Percentiles rank a stretch among this genome's conserved stretches.
These are phyloP conservation scores for Striga hermonthica DNA, from an alignment of 305 asterid species.

Conservation along the genomic window DNA sequence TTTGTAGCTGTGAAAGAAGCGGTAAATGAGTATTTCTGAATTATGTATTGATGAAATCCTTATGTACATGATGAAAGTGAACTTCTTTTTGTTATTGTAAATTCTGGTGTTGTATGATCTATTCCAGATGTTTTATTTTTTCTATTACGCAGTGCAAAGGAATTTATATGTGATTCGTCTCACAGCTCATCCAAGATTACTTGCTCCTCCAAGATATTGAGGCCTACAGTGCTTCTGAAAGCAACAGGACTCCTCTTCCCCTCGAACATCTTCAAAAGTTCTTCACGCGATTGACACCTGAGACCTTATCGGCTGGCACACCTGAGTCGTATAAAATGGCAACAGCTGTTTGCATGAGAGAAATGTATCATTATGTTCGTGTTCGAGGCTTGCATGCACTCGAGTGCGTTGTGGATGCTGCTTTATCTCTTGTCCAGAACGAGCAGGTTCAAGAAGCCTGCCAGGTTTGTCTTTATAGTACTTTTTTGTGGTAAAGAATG, in stretches of 20 bases:
- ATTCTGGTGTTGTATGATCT: constrained; percentile 28
- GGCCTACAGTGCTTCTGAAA: constrained; percentile 49
- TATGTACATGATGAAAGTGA: neutral
- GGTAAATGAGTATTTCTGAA: neutral
- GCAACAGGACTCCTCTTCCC: constrained; percentile 62
- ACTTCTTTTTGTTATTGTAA: constrained; percentile 12
- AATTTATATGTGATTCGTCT: constrained; percentile 32
- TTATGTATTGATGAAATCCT: neutral
- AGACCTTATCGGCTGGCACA: constrained; percentile 41
- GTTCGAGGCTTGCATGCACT: constrained; percentile 75
- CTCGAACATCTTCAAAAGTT: constrained; percentile 60
- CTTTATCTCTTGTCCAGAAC: constrained; percentile 64
- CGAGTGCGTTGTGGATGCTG: constrained; percentile 69
- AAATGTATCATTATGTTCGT: constrained; percentile 84
- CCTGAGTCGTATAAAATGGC: constrained; percentile 42
- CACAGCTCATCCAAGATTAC: constrained; percentile 81
- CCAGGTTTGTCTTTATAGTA: constrained; percentile 47
- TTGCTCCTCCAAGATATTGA: constrained; percentile 68
- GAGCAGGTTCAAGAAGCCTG: constrained; percentile 88
- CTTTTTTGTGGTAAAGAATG: constrained; percentile 25
- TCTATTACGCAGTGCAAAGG: constrained; percentile 25
- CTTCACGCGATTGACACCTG: constrained; percentile 42
- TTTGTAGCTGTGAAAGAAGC: neutral
- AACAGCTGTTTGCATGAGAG: constrained; percentile 64
- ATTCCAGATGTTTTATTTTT: constrained; percentile 26